Base-by-base conservation (phyloP, 768 basidiomycete genomes). In the Megacollybia marginata region DNA sequence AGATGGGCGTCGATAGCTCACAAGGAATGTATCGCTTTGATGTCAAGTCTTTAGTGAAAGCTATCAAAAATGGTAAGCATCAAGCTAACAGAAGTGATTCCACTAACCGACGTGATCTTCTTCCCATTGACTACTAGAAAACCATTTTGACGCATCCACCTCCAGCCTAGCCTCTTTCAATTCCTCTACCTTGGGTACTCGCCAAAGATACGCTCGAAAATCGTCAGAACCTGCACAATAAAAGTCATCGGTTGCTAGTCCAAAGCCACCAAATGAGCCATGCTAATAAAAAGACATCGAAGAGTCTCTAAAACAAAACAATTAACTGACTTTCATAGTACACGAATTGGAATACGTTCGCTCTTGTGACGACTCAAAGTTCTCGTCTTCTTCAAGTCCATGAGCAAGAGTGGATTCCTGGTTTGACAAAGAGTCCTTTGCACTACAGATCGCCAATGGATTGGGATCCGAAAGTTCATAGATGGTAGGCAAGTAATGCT, bases 171-270 rank as follows among this genome's bases (percentile, higher is more conserved):
- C 63, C 20, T 72, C 70, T 1, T 59, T 51, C 42, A 88, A 69
- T 13, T 67, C 64, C 9, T 56, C 50, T 3, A 74, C 53, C 11
- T 73, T 58, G 4, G 90, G 89, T 33, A 92, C 69, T 55, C 76
- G 79, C 90, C 90, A 92, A 19, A 89, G 61, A 55, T 92, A 92
- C 16, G 74, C 79, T 34, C 81, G 72, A 59, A 91, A 92, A 62
- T 92, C 87, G 59, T 92, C 90, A 10, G 87, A 90, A 13, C 90
- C 90, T n/a, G 78, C 76, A 33, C 74, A 75, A 58, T 83, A 92
- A 56, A 83, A 78, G 31, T 71, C 62, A 48, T 86, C 85, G 19
- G 56, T 64, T 44, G 74, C 69, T 28, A 74, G 57, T 4, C 74
- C 75, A 1, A 74, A 73, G 2, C 80, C 78, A 34, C 89, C 86